Evolutionary conservation across 1,284 basidiomycete species (phyloP), one percentile per base, ranked within the genome.

Genomic region (Cutaneotrichosporon sp.): DNA sequence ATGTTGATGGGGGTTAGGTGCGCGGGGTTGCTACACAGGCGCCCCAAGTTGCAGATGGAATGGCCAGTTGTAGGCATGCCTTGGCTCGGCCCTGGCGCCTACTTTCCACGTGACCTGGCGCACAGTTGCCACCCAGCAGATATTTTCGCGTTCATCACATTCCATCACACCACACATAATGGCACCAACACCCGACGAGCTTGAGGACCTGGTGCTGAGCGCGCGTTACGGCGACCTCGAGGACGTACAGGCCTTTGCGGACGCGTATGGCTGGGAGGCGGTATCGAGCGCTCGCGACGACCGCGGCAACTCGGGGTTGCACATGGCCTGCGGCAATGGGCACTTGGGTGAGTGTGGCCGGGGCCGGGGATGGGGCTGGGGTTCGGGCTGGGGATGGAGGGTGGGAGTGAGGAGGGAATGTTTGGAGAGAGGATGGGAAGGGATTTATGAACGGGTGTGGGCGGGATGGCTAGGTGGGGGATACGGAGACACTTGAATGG

Each of bases 251-350:
- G 80, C 81, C 2, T 94, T 90, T 69, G 82, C 89, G 26, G 77
- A 83, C 32, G 81, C 82, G 52, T 89, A 86, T 75, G 88, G 89
- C 4, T 65, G 80, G 1, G 81, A 82, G n/a, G 69, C 83, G 0
- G 81, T 91, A n/a, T 79, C 81, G 47, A 74, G 77, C 30, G 81
- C 86, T 22, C 84, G 83, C 50, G 92, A 95, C 81, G 88, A 88
- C 61, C 86, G 88, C 73, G 88, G 86, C 31, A 95, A 93, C 81
- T 87, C 85, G 7, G 81, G 87, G 42, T 80, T 95, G 58, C 92
- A 95, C 79, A 94, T 95, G 91, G 84, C 85, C 16, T 87, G 86
- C 68, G 92, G 85, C 0, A 95, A 96, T 76, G 92, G 92, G 3
- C 92, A 95, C 81, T 74, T 83, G 80, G 90, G 92, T 93, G 77